A percentile compares a stretch with the other conserved stretches of the same genome.
These are phyloP conservation scores for Mycena metata DNA, from an alignment of 768 basidiomycete species.

Conservation along the genomic window DNA sequence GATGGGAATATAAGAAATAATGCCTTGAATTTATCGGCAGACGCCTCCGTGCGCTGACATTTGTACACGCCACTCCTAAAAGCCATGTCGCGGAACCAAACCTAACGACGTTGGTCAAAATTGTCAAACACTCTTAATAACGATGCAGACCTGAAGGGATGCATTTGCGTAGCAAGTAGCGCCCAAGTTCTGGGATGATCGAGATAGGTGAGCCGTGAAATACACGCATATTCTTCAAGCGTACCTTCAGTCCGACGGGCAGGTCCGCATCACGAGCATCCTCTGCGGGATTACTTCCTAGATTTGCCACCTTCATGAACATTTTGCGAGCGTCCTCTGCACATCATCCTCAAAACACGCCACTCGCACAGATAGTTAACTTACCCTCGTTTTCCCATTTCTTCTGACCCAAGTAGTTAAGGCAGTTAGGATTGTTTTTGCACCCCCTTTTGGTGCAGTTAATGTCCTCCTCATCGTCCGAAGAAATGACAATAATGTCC, in stretches of 20 bases:
- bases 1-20: neutral
- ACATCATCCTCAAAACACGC: slow-evolving; percentile 19
- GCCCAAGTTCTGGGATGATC: slow-evolving; percentile 84
- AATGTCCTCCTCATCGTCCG: slow-evolving; percentile 61
- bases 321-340: slow-evolving; percentile 64
- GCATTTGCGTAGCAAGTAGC: slow-evolving; percentile 98
- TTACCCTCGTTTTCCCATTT: slow-evolving; percentile 83
- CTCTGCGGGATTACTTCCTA: slow-evolving; percentile 69
- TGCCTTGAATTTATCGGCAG: slow-evolving; percentile 59
- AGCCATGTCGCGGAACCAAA: slow-evolving; percentile 90
- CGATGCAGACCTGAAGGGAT: slow-evolving; percentile 79
- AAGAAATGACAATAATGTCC: slow-evolving; percentile 76
- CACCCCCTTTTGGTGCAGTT: slow-evolving; percentile 75
- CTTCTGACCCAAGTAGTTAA: slow-evolving; percentile 90
- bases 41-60: slow-evolving; percentile 71
- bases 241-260: slow-evolving; percentile 85
- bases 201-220: slow-evolving; percentile 6
- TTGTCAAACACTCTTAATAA: slow-evolving; percentile 14
- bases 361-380: slow-evolving; percentile 30
- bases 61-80: slow-evolving; percentile 89
- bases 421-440: slow-evolving; percentile 83
- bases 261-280: slow-evolving; percentile 63
- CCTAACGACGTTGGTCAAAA: slow-evolving; percentile 57
- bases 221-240: slow-evolving; percentile 28
- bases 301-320: slow-evolving; percentile 65